These are phyloP conservation scores for Kwoniella dejecticola DNA, from an alignment of 768 basidiomycete genomes.

Conservation along the genomic window DNA sequence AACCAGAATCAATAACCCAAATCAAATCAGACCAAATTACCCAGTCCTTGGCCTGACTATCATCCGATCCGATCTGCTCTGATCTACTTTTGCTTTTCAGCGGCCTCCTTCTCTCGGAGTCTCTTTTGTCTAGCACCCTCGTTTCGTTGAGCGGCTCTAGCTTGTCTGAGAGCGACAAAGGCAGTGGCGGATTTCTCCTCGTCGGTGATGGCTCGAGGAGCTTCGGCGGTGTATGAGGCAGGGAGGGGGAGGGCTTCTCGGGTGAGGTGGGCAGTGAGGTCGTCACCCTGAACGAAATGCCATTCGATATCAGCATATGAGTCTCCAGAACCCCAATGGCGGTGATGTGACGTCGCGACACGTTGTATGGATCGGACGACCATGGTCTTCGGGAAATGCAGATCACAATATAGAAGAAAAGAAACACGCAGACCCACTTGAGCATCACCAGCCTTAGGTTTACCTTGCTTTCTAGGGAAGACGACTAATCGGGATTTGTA, in stretches of 20 bases:
- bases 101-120: conserved; percentile 52
- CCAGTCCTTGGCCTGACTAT: no score
- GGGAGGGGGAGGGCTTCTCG: conserved; percentile 65
- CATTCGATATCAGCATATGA: not conserved
- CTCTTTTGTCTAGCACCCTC: conserved; percentile 80
- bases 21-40: no score
- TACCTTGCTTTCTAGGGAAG: conserved; percentile 93
- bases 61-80: no score
- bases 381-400: no score
- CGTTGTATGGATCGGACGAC: no score
- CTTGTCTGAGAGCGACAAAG: conserved; percentile 80
- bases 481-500: conserved; percentile 92
- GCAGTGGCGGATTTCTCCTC: conserved; percentile 89
- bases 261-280: conserved; percentile 76
- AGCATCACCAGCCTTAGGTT: conserved; percentile 94
- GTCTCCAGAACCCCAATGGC: no score
- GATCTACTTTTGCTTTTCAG: conserved; percentile 50
- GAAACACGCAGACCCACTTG: conserved; percentile 62
- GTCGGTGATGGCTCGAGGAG: conserved; percentile 86
- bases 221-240: conserved; percentile 68
- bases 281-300: conserved; percentile 67
- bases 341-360: not conserved
- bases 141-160: conserved; percentile 77
- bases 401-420: not conserved
- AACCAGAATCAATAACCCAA: no score